A percentile compares a stretch with the other conserved stretches of the same genome.
phyloP scores from a whole-genome alignment of 2,329 filamentous ascomycete species.

The Didymella exigua region DNA sequence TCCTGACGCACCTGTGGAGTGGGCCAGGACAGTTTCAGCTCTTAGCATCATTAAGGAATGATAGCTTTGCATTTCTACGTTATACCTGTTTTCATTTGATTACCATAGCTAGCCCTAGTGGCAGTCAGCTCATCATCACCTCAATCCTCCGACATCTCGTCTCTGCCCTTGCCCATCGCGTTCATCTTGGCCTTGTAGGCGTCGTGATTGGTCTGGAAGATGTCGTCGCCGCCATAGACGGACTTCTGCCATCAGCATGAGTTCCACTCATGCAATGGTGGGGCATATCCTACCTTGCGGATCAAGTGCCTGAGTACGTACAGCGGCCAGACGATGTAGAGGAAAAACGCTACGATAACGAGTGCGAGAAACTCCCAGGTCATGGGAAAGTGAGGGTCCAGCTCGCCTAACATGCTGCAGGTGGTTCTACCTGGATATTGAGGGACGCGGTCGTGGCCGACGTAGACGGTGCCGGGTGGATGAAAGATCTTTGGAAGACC shows the following conservation, averaged over 20 bases:
- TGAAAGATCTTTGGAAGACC: background rate
- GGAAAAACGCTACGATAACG: background rate
- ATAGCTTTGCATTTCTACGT: background rate
- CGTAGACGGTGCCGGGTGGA: background rate
- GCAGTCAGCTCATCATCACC: no score
- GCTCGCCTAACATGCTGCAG: background rate
- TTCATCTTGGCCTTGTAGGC: background rate
- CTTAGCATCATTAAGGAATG: background rate
- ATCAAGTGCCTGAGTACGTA: conserved; percentile 3
- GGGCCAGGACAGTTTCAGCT: background rate
- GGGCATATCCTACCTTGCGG: background rate
- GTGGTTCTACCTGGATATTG: conserved; percentile 1
- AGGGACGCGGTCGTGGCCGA: background rate
- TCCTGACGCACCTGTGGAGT: background rate
- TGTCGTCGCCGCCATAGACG: background rate
- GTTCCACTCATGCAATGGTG: background rate
- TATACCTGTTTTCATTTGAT: background rate
- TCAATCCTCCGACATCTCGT: background rate
- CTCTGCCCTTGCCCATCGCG: background rate
- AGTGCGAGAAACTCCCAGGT: background rate
- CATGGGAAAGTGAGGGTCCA: background rate
- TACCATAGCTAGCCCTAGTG: background rate
- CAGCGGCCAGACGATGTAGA: conserved; percentile 1
- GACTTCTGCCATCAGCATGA: conserved; percentile 7
- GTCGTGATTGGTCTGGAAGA: background rate